Evolutionary conservation across 768 basidiomycete species (phyloP).

Genomic region (Lyophyllum decastes): DNA sequence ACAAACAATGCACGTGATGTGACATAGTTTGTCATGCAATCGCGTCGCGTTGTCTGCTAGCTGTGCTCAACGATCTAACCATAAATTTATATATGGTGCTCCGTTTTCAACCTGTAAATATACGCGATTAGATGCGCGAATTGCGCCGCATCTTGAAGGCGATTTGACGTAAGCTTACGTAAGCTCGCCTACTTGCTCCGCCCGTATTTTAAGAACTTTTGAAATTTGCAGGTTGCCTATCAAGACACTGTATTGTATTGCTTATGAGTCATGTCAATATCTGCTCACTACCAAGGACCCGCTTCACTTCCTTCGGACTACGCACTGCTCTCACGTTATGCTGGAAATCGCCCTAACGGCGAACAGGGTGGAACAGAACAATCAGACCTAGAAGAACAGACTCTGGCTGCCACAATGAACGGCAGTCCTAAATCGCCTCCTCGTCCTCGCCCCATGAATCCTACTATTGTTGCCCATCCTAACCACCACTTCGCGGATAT

Average conservation of each 20-base stretch:
- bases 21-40: too few relatives aligned
- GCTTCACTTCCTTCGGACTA: slow-evolving; percentile 69
- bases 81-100: too few relatives aligned
- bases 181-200: slow-evolving; percentile 10
- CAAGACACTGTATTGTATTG: neutral
- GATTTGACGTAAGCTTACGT: slow-evolving; percentile 9
- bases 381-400: slow-evolving; percentile 12
- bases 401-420: neutral
- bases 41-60: too few relatives aligned
- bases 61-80: too few relatives aligned
- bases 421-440: neutral
- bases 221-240: neutral
- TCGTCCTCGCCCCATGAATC: slow-evolving; percentile 13
- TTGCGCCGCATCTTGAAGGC: neutral
- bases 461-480: slow-evolving; percentile 3
- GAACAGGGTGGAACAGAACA: slow-evolving; percentile 13
- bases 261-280: slow-evolving; percentile 20
- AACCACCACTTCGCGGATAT: slow-evolving; percentile 12
- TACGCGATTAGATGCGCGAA: too few relatives aligned
- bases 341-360: slow-evolving; percentile 29
- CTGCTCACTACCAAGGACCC: slow-evolving; percentile 56
- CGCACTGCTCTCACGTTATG: slow-evolving; percentile 57
- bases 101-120: too few relatives aligned
- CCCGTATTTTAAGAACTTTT: slow-evolving; percentile 5
- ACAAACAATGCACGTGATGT: too few relatives aligned